Evolutionary conservation across 2,329 filamentous ascomycete species (phyloP), one percentile per base, ranked within the genome.

Genomic region (Exophiala sideris): DNA sequence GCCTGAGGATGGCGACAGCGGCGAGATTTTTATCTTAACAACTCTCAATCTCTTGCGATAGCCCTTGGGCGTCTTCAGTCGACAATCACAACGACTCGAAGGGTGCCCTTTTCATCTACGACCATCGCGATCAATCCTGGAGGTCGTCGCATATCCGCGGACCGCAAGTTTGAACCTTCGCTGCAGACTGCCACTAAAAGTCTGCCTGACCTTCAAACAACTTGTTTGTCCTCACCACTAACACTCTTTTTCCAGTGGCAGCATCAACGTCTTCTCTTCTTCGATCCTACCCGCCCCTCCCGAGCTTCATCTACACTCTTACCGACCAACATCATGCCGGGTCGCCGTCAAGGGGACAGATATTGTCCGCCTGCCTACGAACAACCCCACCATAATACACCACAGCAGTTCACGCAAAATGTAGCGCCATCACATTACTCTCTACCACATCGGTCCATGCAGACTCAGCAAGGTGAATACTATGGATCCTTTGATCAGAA

Each of bases 391-490:
- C 33, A 29, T 29, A 29, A 8, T 5, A 29, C 24, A 8, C 24
- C 24, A 8, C 24, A 29, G 24, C 24, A 29, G 24, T 29, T 29
- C 24, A 5, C 24, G 7, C 24, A 5, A 29, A 8, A 29, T 29
- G 24, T 29, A 29, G 24, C 24, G 24, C 24, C 24, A 29, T 29
- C 24, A 8, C 24, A 29, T 29, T 29, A 29, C 24, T 29, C 24
- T 29, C 24, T 29, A 29, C 40, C 50, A 24, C 39, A 47, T 45
- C 34, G 50, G 51, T 8, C 16, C 16, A 16, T 24, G 6, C 48
- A 56, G 44, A 48, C 32, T 34, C 45, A 35, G 24, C 48, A 57
- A 63, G 61, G 61, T 63, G 61, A 63, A 54, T 58, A 56, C 35
- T 45, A 54, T 52, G 50, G 47, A 16, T 46, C n/a, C 29, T 56